Evolutionary conservation across 1,284 basidiomycete genomes (phyloP), one percentile per base, ranked within the genome.

Genomic region (Caloboletus firmus): DNA sequence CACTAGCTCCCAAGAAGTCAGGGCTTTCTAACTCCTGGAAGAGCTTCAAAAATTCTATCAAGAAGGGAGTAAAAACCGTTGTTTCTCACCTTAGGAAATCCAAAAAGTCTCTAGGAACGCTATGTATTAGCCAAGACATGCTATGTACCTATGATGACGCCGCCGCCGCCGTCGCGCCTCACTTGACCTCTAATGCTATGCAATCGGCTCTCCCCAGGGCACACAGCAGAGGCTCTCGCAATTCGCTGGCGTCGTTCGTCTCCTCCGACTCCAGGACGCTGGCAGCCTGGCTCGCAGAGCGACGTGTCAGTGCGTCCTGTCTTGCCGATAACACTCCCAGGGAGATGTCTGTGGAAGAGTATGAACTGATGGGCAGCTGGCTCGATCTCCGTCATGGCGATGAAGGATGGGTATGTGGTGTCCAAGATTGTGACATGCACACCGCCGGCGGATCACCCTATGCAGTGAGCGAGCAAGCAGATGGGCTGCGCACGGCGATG

Each of bases 351-450:
- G 57, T 79, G 31, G 78, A 74, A 48, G 74, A 80, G 42, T 79
- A 81, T 53, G 80, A 81, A 55, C 64, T 69, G 20, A 62, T 60
- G 49, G 79, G 78, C 3, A 80, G 80, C 55, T 81, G 79, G 80
- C 69, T 72, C 18, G 67, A 76, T 58, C 51, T 62, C 24, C 49
- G 55, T 45, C 54, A 40, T 11, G 45, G 51, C 20, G 58, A 61
- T n/a, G 58, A 45, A 15, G 66, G 58, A 31, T 69, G 64, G 69
- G 48, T 49, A 36, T 73, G 61, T 52, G 68, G 66, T 22, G 49
- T 67, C 17, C 62, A 52, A 40, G 64, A 65, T 52, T 73, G 69
- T 46, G 62, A 59, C 36, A 49, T 70, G 52, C 68, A 68, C 44
- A 62, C 62, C 41, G 59, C 58, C 28, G 53, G 57, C 59, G 69